phyloP scores from a whole-genome alignment of 352 stramenopile species.

The Phytophthora colocasiae region DNA sequence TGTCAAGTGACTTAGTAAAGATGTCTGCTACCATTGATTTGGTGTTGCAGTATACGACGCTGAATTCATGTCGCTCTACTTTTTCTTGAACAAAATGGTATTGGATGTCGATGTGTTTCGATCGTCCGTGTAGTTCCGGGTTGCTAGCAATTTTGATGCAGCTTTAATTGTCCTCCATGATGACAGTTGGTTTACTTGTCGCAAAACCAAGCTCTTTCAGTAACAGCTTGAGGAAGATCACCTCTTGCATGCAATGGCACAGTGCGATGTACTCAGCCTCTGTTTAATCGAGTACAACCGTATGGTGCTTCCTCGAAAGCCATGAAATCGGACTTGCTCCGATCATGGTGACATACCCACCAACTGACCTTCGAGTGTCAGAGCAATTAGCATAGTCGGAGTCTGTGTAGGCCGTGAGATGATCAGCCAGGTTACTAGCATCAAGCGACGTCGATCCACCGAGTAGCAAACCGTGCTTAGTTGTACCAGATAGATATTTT shows the following conservation, averaged over 20 bases:
- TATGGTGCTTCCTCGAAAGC: constrained; percentile 9
- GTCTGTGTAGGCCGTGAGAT: no score
- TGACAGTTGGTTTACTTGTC: neutral
- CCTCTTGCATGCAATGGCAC: constrained; percentile 29
- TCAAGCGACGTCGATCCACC: no score
- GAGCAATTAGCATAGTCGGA: constrained; percentile 38
- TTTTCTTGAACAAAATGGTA: neutral
- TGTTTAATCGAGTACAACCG: constrained; percentile 33
- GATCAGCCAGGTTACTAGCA: no score
- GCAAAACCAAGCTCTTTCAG: neutral
- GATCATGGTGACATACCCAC: neutral
- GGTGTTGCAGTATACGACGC: no score
- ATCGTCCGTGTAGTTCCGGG: neutral
- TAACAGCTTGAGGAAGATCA: neutral
- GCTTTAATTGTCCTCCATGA: neutral
- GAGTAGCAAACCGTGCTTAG: no score
- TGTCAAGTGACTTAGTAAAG: no score
- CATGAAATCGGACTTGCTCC: neutral
- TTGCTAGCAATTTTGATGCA: neutral
- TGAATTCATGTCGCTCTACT: neutral
- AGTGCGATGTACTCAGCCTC: constrained; percentile 30
- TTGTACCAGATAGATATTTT: no score
- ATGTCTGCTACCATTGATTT: no score
- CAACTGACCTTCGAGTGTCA: constrained; percentile 8
- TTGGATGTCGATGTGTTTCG: neutral